Evolutionary conservation across 2,329 filamentous ascomycete species (phyloP), one percentile per base, ranked within the genome.

Genomic region (Xenosphaeropsis pyriputrescens): DNA sequence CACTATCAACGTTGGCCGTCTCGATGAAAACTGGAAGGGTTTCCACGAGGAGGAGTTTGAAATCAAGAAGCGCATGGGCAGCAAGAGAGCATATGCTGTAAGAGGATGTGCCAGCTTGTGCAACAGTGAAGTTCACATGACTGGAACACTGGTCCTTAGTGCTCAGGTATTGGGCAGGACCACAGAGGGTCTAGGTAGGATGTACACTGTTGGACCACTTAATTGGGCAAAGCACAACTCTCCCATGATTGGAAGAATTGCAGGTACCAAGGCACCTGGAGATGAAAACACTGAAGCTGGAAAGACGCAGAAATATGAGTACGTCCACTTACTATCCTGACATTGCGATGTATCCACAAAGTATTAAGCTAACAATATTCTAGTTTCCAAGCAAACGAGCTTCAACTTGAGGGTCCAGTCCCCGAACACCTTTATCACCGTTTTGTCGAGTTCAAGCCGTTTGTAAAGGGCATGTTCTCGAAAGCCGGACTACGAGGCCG

Each of bases 341-440:
- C 29, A 16, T 11, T 14, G 12, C 18, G 8, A 32, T 18, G 8
- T 41, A 12, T 4, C 4, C n/a, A 35, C 8, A 11, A 3, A 26
- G 22, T 9, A 26, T 9, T 9, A 26, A 31, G 18, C 36, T 53
- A 41, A 52, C 41, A 34, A 29, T 8, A 8, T 4, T 13, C 50
- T 26, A 88, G 83, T 57, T 96, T 96, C 59, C 88, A 94, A 66
- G 84, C 89, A 30, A 88, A 85, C 55, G 82, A 95, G 56, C 77
- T 95, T 51, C 89, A 95, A 55, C 69, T 96, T 6, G 67, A 72
- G 34, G 89, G 89, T 0, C 89, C 89, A 0, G 79, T 91, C 0
- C 88, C 89, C 0, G 64, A 74, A 2, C 66, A 76, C 43, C 65
- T 96, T 26, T 94, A 94, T 56, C 88, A 95, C 56, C 81, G 86